phyloP scores from a whole-genome alignment of 192 early-diverging fungal species.

The Diversispora epigaea region DNA sequence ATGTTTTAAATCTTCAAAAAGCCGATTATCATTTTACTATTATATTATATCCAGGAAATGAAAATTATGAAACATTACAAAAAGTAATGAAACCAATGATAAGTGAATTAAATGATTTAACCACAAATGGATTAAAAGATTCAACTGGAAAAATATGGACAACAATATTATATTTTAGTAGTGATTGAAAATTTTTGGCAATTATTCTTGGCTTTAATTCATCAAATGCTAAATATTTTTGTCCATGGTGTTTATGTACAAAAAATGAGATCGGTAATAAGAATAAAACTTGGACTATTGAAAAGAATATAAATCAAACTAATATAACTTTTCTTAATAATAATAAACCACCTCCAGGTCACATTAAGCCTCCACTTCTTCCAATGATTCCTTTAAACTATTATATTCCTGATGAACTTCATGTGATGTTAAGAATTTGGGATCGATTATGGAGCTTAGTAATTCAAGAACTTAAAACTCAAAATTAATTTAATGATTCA shows the following conservation, averaged over 20 bases:
- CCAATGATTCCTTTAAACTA: neutral
- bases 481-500: neutral
- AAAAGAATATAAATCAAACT: neutral
- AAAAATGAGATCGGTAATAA: neutral
- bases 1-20: no score
- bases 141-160: no score
- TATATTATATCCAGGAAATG: no score
- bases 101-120: no score
- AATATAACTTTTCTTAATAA: neutral
- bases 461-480: constrained; percentile 3
- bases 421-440: neutral
- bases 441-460: neutral
- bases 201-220: neutral
- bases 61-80: no score
- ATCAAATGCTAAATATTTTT: neutral
- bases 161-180: no score
- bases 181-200: no score
- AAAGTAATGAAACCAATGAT: no score
- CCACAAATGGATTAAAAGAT: no score
- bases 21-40: no score
- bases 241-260: constrained; percentile 1
- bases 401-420: neutral
- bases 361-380: neutral
- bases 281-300: neutral
- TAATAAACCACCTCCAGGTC: neutral